Conservation (phyloP, 2,329 filamentous ascomycete genomes). For the Verticillium longisporum region DNA sequence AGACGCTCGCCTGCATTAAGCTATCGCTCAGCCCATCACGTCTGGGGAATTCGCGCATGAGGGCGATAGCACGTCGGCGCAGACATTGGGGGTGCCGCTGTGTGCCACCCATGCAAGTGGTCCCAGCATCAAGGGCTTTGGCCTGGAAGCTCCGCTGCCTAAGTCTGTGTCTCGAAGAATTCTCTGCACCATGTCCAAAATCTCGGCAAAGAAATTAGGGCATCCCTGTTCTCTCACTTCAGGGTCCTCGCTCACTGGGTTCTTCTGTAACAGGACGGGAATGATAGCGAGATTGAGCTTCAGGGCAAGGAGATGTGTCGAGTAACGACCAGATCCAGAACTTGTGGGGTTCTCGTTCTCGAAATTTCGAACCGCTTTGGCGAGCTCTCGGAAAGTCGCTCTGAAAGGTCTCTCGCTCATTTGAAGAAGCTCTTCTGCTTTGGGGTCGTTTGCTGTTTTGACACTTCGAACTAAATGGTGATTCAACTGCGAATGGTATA, state of each 20-base stretch:
- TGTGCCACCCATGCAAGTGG: constrained; percentile 6
- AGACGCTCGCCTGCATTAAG: background rate
- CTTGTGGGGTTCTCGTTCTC: background rate
- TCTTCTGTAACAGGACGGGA: background rate
- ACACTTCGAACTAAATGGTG: background rate
- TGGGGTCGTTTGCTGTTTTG: background rate
- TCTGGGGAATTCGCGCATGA: constrained; percentile 5
- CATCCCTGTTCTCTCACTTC: background rate
- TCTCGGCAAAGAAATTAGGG: background rate
- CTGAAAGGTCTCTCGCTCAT: background rate
- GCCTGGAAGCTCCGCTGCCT: background rate
- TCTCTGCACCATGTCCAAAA: constrained; percentile 1
- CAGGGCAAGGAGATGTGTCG: background rate
- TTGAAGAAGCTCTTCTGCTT: background rate
- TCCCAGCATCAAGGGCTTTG: background rate
- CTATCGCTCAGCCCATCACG: constrained; percentile 2
- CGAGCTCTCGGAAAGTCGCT: background rate
- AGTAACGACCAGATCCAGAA: background rate
- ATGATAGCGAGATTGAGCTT: background rate
- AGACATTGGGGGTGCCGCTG: background rate
- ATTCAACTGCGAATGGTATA: background rate
- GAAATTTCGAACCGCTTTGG: background rate
- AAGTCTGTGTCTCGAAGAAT: background rate
- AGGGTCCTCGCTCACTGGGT: background rate
- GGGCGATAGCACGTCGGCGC: constrained; percentile 4